Conservation (phyloP, 208 protist genomes). For the Leishmania tropica region DNA sequence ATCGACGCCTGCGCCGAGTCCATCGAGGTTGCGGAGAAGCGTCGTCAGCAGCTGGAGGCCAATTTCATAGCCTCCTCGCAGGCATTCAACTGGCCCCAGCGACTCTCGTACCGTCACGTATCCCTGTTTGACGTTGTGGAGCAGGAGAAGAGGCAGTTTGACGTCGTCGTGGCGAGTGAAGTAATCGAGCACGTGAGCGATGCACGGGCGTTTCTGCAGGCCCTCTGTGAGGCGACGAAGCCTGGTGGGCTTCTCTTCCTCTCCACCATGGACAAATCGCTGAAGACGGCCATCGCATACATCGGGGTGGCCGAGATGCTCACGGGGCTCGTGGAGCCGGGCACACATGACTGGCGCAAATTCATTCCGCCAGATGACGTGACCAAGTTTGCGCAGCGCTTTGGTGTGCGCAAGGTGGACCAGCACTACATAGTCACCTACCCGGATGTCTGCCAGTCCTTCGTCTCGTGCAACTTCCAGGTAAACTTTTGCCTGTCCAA, state of each 20-base stretch:
- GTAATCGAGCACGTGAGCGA: slow-evolving; percentile 95
- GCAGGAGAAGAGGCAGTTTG: slow-evolving; percentile 37
- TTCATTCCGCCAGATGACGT: slow-evolving; percentile 88
- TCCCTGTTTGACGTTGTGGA: slow-evolving; percentile 57
- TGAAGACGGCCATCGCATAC: slow-evolving; percentile 69
- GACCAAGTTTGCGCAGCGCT: slow-evolving; percentile 42
- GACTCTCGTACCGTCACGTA: slow-evolving; percentile 31
- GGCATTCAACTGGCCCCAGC: slow-evolving; percentile 24
- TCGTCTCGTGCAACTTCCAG: slow-evolving; percentile 61
- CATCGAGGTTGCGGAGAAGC: slow-evolving; percentile 68
- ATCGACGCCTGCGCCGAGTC: slow-evolving; percentile 91
- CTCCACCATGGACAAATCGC: slow-evolving; percentile 93
- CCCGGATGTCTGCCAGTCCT: slow-evolving; percentile 62
- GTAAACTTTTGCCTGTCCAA: slow-evolving; percentile 67
- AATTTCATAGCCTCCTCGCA: slow-evolving; percentile 4
- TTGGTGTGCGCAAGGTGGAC: slow-evolving; percentile 67
- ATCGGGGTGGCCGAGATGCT: slow-evolving; percentile 90
- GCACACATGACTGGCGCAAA: slow-evolving; percentile 93
- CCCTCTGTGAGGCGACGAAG: slow-evolving; percentile 77
- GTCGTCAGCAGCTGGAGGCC: slow-evolving; percentile 15
- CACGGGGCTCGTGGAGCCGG: slow-evolving; percentile 75
- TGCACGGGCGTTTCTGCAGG: slow-evolving; percentile 79
- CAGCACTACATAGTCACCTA: slow-evolving; percentile 72
- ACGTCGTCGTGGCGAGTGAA: slow-evolving; percentile 91
- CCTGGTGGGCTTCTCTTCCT: slow-evolving; percentile 89